Evolutionary conservation across 75 land plant genomes (phyloP).

Genomic region (Sequoia sempervirens): DNA sequence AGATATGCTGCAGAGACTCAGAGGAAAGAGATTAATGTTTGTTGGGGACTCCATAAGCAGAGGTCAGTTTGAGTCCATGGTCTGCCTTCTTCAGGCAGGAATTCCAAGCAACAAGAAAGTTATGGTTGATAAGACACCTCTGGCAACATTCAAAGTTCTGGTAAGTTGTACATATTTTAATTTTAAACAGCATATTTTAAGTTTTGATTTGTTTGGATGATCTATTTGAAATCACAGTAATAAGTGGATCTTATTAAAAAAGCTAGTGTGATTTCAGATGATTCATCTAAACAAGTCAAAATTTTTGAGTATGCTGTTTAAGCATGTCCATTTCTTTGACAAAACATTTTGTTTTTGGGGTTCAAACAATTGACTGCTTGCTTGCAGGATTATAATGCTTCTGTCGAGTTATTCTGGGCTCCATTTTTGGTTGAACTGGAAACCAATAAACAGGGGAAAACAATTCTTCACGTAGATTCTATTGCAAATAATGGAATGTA

Average conservation of each 20-base stretch:
- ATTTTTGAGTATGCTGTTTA: no score
- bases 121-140: neutral
- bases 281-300: no score
- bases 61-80: neutral
- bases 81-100: slow-evolving; percentile 6
- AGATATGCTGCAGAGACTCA: neutral
- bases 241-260: no score
- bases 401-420: neutral
- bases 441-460: neutral
- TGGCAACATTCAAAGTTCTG: neutral
- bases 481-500: slow-evolving; percentile 28
- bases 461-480: slow-evolving; percentile 42
- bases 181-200: no score
- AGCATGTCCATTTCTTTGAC: no score
- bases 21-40: no score
- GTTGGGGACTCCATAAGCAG: neutral
- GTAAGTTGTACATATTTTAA: no score
- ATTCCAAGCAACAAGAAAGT: neutral
- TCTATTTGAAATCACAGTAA: no score
- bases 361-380: no score
- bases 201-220: no score
- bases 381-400: neutral
- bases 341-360: no score
- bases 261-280: no score
- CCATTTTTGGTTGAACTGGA: neutral